phyloP scores from a whole-genome alignment of 2,329 filamentous ascomycete species.

The Calonectria honghensis region DNA sequence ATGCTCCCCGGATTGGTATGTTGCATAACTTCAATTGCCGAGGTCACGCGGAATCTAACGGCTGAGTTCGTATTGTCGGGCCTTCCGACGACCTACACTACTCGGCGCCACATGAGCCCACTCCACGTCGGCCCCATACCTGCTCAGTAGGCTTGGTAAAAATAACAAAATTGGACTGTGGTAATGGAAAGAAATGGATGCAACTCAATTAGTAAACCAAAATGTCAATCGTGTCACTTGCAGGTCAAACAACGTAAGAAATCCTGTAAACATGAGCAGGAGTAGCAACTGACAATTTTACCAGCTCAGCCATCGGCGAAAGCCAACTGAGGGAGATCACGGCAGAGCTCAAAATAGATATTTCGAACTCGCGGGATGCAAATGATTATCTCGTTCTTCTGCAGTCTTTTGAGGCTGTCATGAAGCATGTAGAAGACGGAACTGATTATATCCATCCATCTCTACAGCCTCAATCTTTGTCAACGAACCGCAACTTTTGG shows the following conservation, averaged over 20 bases:
- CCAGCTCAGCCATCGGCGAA: slow-evolving; percentile 34
- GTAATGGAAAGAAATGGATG: neutral
- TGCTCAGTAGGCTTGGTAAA: neutral
- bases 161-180: neutral
- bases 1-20: neutral
- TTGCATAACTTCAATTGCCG: neutral
- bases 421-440: slow-evolving; percentile 50
- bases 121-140: too few relatives aligned
- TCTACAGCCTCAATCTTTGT: slow-evolving; percentile 45
- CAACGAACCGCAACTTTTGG: slow-evolving; percentile 46
- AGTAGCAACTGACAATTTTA: neutral
- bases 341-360: slow-evolving; percentile 41
- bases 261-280: neutral
- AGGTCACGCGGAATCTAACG: neutral
- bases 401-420: slow-evolving; percentile 54
- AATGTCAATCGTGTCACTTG: slow-evolving; percentile 33
- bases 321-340: slow-evolving; percentile 48
- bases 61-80: neutral
- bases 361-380: slow-evolving; percentile 49
- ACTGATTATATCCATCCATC: slow-evolving; percentile 55
- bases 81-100: neutral
- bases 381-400: slow-evolving; percentile 55
- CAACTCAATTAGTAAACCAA: neutral
- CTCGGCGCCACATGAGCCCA: too few relatives aligned
- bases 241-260: slow-evolving; percentile 17